phyloP scores from a whole-genome alignment of 768 basidiomycete genomes.

The Boletus subcaerulescens region DNA sequence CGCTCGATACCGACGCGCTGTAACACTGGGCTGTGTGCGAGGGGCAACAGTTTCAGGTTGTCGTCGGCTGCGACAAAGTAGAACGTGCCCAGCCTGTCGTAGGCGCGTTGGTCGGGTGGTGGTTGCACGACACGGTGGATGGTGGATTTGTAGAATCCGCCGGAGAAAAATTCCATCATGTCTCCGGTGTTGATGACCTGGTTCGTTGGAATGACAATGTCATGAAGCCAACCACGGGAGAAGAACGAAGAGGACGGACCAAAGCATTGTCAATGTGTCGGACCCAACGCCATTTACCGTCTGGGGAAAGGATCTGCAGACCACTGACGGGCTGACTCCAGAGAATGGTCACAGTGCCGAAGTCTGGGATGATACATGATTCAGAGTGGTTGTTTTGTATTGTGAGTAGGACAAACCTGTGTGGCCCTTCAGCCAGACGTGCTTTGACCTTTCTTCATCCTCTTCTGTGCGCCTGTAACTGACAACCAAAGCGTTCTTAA shows the following conservation, averaged over 20 bases:
- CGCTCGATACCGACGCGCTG: conserved; percentile 39
- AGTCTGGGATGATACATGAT: conserved; percentile 47
- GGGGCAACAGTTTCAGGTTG: conserved; percentile 43
- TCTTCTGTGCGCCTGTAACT: conserved; percentile 50
- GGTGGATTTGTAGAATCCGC: conserved; percentile 55
- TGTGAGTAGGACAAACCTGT: conserved; percentile 36
- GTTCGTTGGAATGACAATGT: background rate
- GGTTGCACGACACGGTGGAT: conserved; percentile 62
- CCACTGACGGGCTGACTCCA: conserved; percentile 60
- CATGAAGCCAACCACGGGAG: background rate
- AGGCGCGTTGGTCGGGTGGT: conserved; percentile 46
- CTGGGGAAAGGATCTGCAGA: conserved; percentile 51
- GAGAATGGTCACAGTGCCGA: conserved; percentile 53
- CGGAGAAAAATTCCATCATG: conserved; percentile 54
- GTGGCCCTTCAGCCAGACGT: conserved; percentile 60
- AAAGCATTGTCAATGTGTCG: conserved; percentile 56
- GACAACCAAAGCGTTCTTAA: background rate
- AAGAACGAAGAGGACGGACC: conserved; percentile 27
- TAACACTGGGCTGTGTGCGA: conserved; percentile 46
- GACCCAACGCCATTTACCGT: conserved; percentile 57
- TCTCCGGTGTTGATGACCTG: conserved; percentile 62
- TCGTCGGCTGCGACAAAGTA: conserved; percentile 57
- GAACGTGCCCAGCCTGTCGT: conserved; percentile 51
- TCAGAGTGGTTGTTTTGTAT: background rate
- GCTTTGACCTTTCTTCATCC: conserved; percentile 48